Conservation (phyloP, 306 rosid genomes). For the Begonia masoniana region DNA sequence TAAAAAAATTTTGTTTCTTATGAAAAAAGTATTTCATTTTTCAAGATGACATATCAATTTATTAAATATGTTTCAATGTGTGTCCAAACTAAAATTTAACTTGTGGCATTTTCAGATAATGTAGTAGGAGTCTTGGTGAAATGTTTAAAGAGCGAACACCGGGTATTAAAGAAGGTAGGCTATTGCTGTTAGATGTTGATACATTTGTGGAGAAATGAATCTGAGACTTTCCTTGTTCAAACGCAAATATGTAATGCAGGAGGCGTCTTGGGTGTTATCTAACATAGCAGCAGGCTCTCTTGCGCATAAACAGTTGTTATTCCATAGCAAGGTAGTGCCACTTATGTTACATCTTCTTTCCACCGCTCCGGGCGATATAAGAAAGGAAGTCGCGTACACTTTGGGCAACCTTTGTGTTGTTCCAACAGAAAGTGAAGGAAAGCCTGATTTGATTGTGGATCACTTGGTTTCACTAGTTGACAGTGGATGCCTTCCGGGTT, state of each 20-base stretch:
- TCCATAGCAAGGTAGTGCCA: constrained; percentile 50
- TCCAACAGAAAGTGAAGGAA: constrained; percentile 46
- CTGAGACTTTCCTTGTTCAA: neutral
- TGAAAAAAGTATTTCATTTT: too few species aligned
- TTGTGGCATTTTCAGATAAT: constrained; percentile 38
- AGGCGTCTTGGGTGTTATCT: constrained; percentile 92
- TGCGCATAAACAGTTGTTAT: constrained; percentile 74
- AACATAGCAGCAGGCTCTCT: constrained; percentile 79
- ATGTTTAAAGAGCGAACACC: constrained; percentile 80
- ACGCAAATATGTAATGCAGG: constrained; percentile 26
- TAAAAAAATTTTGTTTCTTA: too few species aligned
- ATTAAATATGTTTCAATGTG: too few species aligned
- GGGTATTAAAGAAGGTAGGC: constrained; percentile 77
- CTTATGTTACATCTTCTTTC: constrained; percentile 56
- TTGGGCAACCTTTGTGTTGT: constrained; percentile 85
- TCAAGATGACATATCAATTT: too few species aligned
- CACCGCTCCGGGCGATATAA: constrained; percentile 70
- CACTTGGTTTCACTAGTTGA: constrained; percentile 69
- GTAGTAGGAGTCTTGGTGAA: constrained; percentile 52
- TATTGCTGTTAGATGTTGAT: constrained; percentile 1
- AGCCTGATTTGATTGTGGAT: constrained; percentile 50
- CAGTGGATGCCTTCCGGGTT: constrained; percentile 77
- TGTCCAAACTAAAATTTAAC: neutral
- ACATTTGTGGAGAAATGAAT: too few species aligned
- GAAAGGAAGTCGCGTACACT: constrained; percentile 88